Evolutionary conservation across 208 protist genomes (phyloP), one percentile per base, ranked within the genome.

Genomic region (Leishmania turanica): DNA sequence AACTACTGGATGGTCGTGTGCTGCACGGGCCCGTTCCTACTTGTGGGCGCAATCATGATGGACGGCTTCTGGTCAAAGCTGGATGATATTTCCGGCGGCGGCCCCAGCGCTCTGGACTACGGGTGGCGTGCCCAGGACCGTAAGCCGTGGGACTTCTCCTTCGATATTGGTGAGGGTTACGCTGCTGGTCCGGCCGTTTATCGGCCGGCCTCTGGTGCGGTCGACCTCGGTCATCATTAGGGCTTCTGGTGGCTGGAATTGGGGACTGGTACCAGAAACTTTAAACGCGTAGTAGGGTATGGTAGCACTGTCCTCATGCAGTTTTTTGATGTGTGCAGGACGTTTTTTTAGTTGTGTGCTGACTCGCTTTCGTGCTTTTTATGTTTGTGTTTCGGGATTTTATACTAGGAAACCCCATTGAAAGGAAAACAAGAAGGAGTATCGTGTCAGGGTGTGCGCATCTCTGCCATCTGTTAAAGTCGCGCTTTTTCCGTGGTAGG

Each of bases 91-190:
- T 78, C 91, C 45, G 94, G 92, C 37, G 94, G 94, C 70, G 94
- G 94, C 58, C 88, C 92, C 37, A 92, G 87, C 65, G 88, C 91
- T 37, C 82, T 95, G 65, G 92, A 97, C 78, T 96, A 96, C 71
- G 92, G 91, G 69, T 95, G 90, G 91, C 87, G 90, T 70, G 89
- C 88, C 31, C 81, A 93, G 74, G 92, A 93, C 79, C 84, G 90
- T 60, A 93, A 97, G 87, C 94, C 94, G 24, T 97, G 94, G 94
- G 92, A 97, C 83, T 97, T 97, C 84, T 86, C 90, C 56, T 97
- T 97, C 78, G 92, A 95, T 79, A 93, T 94, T 70, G 94, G 94
- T 90, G 94, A 97, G 82, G 94, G 94, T 15, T 97, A 94, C 80
- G 93, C 90, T 49, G 93, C 93, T 76, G 93, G 93, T 75, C 91